phyloP scores from a whole-genome alignment of 371 early-diverging fungal species.

The Phascolomyces articulosus region DNA sequence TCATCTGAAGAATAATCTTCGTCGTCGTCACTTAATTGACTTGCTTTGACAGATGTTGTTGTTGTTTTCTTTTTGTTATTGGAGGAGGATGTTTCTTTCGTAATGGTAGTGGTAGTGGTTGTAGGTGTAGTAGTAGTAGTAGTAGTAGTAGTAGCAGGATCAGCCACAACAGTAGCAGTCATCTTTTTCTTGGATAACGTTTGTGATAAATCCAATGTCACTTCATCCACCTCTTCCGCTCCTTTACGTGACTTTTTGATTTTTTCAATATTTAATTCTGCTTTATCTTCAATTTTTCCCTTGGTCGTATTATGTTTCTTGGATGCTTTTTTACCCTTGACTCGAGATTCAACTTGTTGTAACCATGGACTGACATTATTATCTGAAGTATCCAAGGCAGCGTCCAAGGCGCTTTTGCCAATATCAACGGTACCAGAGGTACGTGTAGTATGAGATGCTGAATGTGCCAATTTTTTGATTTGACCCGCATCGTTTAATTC shows the following conservation, averaged over 20 bases:
- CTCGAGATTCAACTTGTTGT: slow-evolving; percentile 46
- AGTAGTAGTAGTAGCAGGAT: too few species aligned
- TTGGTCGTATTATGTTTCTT: slow-evolving; percentile 54
- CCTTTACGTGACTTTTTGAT: slow-evolving; percentile 53
- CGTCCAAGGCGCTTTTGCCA: slow-evolving; percentile 10
- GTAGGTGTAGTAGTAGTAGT: too few species aligned
- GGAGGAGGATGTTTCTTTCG: neutral
- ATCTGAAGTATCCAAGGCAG: slow-evolving; percentile 27
- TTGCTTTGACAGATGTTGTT: neutral
- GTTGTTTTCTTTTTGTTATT: slow-evolving; percentile 16
- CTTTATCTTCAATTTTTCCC: slow-evolving; percentile 55
- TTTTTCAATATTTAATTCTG: slow-evolving; percentile 62
- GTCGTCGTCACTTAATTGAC: slow-evolving; percentile 13
- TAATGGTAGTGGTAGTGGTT: slow-evolving; percentile 5
- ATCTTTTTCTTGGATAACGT: slow-evolving; percentile 27
- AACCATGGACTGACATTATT: slow-evolving; percentile 69
- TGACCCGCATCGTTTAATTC: slow-evolving; percentile 62
- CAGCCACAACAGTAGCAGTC: too few species aligned
- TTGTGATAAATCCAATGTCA: slow-evolving; percentile 63
- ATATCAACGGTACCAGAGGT: slow-evolving; percentile 58
- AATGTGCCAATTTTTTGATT: slow-evolving; percentile 60
- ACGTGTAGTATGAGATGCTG: slow-evolving; percentile 60
- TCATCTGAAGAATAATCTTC: slow-evolving; percentile 27
- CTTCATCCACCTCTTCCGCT: slow-evolving; percentile 44
- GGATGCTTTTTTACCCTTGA: slow-evolving; percentile 56